Evolutionary conservation across 2,329 filamentous ascomycete species (phyloP).

Genomic region (Monilinia vaccinii-corymbosi): DNA sequence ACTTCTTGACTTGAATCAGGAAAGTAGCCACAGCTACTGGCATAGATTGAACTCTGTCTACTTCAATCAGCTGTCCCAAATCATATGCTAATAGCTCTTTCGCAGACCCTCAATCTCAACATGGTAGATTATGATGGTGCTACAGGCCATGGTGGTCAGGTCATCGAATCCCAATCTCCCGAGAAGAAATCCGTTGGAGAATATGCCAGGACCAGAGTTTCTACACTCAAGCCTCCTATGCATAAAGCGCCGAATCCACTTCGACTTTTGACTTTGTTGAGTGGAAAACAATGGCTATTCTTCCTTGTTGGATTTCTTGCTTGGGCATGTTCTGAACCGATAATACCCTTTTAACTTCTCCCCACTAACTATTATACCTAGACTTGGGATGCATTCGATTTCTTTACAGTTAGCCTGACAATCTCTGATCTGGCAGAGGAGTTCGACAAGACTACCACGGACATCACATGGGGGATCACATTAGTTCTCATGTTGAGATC

Average conservation of each 20-base stretch:
- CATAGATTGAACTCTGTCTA: neutral
- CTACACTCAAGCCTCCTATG: conserved; percentile 49
- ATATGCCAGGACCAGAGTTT: conserved; percentile 45
- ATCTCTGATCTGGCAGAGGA: conserved; percentile 58
- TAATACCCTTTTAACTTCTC: neutral
- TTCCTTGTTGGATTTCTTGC: conserved; percentile 65
- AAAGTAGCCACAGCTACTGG: neutral
- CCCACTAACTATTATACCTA: conserved; percentile 2
- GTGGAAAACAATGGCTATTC: conserved; percentile 61
- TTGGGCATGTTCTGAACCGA: conserved; percentile 38
- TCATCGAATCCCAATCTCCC: conserved; percentile 18
- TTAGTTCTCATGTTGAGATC: conserved; percentile 67
- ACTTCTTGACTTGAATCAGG: neutral
- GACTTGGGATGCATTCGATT: conserved; percentile 75
- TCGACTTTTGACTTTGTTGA: conserved; percentile 55
- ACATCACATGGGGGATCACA: conserved; percentile 64
- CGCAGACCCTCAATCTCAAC: neutral
- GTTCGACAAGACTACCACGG: conserved; percentile 52
- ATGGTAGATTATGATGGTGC: neutral
- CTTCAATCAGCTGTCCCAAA: too few species aligned
- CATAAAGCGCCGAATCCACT: conserved; percentile 61
- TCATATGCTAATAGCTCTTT: neutral
- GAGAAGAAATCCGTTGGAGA: conserved; percentile 16
- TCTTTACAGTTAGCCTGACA: conserved; percentile 72
- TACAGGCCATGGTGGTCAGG: neutral